Evolutionary conservation across 768 basidiomycete species (phyloP), one percentile per base, ranked within the genome.

Genomic region (Leccinum pellstonianum): DNA sequence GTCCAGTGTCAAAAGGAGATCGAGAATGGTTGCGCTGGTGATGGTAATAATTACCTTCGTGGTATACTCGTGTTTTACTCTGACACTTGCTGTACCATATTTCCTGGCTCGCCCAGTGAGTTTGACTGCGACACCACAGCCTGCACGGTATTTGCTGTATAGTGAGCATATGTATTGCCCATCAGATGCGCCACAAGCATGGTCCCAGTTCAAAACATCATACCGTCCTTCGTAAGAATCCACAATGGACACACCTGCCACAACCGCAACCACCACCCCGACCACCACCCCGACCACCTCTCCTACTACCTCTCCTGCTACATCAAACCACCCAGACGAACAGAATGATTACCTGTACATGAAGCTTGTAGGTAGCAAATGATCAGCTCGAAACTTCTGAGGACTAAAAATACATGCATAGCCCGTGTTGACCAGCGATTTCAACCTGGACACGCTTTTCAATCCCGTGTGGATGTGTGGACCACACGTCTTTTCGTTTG

Each of bases 361-460:
- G 23, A n/a, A 52, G 5, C 23, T 2, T 27, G 52, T 54, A 48
- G 17, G 55, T 38, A 0, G 2, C 7, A 15, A 8, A 9, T 38
- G 27, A 27, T 27, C n/a, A 9, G 4, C 37, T 17, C 23, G 4
- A 19, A 23, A 25, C 3, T 3, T 15, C 1, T 4, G 14, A 10
- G 5, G 4, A 4, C 19, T 64, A 4, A 66, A 37, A 12, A 33
- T 8, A 19, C 21, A 52, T 5, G 15, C 3, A 1, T 25, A 64
- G 59, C 33, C 47, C 23, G 23, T 5, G 14, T 31, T 10, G 15
- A 46, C 59, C 37, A 25, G 17, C 0, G 70, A 87, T 83, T 70
- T 86, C 79, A 64, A 83, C 79, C 31, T 77, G 70, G 62, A 84
- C 79, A 35, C 77, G 72, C 58, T 27, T 27, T 27, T 27, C 27